Evolutionary conservation across 345 rosid species (phyloP).

Genomic region (Camelina laxa): DNA sequence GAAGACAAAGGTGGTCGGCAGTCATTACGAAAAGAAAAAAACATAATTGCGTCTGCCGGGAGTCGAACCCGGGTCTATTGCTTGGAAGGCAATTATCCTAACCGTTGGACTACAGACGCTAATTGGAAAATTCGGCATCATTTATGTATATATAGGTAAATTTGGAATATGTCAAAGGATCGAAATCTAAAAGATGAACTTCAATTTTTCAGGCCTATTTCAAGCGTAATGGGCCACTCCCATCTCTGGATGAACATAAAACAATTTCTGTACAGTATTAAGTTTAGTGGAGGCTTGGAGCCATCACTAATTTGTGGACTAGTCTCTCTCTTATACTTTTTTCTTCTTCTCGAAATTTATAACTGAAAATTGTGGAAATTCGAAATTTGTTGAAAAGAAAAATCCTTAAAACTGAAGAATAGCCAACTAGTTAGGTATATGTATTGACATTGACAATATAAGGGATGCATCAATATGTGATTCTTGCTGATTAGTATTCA

Average conservation of each 20-base stretch:
- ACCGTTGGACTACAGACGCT: slow-evolving; percentile 89
- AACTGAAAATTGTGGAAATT: background rate
- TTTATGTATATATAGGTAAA: too few species aligned
- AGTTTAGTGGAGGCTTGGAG: background rate
- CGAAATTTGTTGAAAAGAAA: background rate
- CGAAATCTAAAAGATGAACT: background rate
- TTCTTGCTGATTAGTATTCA: background rate
- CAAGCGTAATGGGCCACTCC: background rate
- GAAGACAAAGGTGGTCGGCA: too few species aligned
- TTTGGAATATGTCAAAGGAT: too few species aligned
- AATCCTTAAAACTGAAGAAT: background rate
- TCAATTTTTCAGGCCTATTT: background rate
- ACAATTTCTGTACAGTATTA: background rate
- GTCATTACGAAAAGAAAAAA: too few species aligned
- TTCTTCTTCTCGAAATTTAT: background rate
- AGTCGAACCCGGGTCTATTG: slow-evolving; percentile 93
- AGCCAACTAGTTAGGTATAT: background rate
- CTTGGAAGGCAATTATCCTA: slow-evolving; percentile 93
- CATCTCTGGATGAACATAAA: background rate
- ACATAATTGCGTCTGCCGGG: slow-evolving; percentile 59
- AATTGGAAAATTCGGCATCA: rapidly evolving
- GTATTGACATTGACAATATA: background rate
- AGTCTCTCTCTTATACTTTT: too few species aligned
- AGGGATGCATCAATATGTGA: background rate
- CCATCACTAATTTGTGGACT: background rate